Evolutionary conservation across 129 eudicot genomes (phyloP), one percentile per base, ranked within the genome.

Genomic region (Glebionis coronaria): DNA sequence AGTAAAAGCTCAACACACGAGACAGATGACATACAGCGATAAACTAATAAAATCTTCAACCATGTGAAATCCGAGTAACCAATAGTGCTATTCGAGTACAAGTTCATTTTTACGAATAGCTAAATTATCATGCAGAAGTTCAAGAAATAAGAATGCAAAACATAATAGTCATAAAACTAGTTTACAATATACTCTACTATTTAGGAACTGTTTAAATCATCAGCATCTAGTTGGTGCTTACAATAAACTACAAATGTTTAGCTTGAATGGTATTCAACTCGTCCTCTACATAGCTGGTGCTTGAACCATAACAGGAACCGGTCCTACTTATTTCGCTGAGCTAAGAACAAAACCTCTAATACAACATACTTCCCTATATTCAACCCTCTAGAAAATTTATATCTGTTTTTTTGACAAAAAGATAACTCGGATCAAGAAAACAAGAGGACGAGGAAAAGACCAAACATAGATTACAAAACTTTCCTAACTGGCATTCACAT

Each of bases 381-480:
- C 56, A 21, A 53, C 62, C 42, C 64, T 63, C 54, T 16, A 47
- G 20, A 53, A 25, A 60, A 63, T 45, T 35, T 29, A 53, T 42
- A 71, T 29, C 31, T 21, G 10, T 63, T 35, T 35, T 35, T 35
- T 65, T 46, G 23, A 20, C 49, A 51, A 67, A 59, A 31, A 44
- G 10, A 42, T 28, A 71, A 44, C 70, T 62, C 12, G 13, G 57
- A 51, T 59, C 51, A 12, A 65, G 68, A 79, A 62, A 53, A 45
- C 74, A 68, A 50, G 73, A 54, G 78, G 72, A 40, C 63, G 47
- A 73, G 71, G 18, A 55, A 65, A 73, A 73, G 63, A 68, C 78
- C 68, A 66, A 71, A 82, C 86, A 70, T 74, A 49, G 85, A 84
- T 87, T 81, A 64, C 97, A 87, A 91, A 87, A 91, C 87, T 85